Evolutionary conservation across 768 basidiomycete species (phyloP).

Genomic region (Mycena kentingensis): DNA sequence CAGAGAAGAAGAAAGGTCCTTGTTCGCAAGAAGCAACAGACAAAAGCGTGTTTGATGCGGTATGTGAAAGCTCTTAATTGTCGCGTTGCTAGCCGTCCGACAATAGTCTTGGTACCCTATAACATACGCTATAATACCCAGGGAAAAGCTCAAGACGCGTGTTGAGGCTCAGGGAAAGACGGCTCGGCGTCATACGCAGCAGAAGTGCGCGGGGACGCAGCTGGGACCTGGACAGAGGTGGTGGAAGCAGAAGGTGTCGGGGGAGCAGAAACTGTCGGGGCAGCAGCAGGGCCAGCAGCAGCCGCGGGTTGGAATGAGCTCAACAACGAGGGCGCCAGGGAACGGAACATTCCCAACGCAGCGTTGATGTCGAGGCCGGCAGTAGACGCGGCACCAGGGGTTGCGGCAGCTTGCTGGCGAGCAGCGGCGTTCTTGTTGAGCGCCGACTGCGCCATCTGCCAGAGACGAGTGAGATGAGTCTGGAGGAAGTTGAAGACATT

Average conservation of each 20-base stretch:
- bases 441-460: slow-evolving; percentile 47
- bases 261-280: slow-evolving; percentile 8
- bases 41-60: slow-evolving; percentile 3
- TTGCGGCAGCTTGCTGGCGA: slow-evolving; percentile 26
- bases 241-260: slow-evolving; percentile 23
- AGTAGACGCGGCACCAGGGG: slow-evolving; percentile 25
- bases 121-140: no score
- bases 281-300: slow-evolving; percentile 14
- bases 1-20: slow-evolving; percentile 9
- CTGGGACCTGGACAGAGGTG: slow-evolving; percentile 21
- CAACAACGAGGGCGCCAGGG: slow-evolving; percentile 43
- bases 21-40: slow-evolving; percentile 5
- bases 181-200: slow-evolving; percentile 23
- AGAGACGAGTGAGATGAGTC: slow-evolving; percentile 47
- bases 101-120: no score
- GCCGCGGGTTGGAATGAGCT: slow-evolving; percentile 30
- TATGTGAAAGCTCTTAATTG: slow-evolving; percentile 9
- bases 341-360: slow-evolving; percentile 41
- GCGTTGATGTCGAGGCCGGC: slow-evolving; percentile 29
- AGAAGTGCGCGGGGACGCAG: slow-evolving; percentile 20
- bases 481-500: slow-evolving; percentile 59
- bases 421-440: slow-evolving; percentile 43
- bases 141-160: slow-evolving; percentile 5
- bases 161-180: slow-evolving; percentile 46
- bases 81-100: no score